Evolutionary conservation across 805 yeast genomes (phyloP), one percentile per base, ranked within the genome.

Genomic region (Spathaspora boniae): DNA sequence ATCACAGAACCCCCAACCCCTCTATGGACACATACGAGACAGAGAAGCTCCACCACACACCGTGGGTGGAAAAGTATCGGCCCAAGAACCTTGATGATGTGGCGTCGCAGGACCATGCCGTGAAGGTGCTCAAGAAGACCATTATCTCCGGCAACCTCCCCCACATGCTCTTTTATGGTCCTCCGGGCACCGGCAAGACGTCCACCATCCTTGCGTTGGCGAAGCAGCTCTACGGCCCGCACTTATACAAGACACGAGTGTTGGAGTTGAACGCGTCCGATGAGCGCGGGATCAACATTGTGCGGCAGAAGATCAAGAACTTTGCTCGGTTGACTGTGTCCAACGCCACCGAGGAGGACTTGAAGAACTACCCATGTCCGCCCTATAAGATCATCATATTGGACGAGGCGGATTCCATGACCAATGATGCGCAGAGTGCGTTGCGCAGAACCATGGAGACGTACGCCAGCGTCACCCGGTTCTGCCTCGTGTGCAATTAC

Each of bases 381-480:
- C 97, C 98, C 4, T 93, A 86, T 61, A 93, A 93, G 56, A 78
- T 93, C 49, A 83, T 93, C 44, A 86, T 93, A 28, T 63, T 93
- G 36, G 97, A 89, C 64, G 97, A 89, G 60, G 97, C 97, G 1
- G 97, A 93, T 58, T 86, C 96, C 9, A 93, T 93, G 97, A 93
- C 98, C 7, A 76, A 86, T 28, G 97, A 87, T 50, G 98, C 98
- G 0, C 98, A 93, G 56, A 78, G 88, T 37, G 98, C 98, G 1
- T 69, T 93, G 44, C 78, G 98, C 64, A 76, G 98, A 60, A 91
- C 95, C 1, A 51, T 51, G 50, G 56, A 51, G 32, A 46, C 44
- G 16, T 89, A 86, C 60, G 84, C 98, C 1, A 74, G 77, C 26
- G 87, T 88, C 35, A 67, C 98, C 2, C 74, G 99, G 49, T 93